phyloP scores from a whole-genome alignment of 768 basidiomycete species.

The Xerocomellus chrysenteron region DNA sequence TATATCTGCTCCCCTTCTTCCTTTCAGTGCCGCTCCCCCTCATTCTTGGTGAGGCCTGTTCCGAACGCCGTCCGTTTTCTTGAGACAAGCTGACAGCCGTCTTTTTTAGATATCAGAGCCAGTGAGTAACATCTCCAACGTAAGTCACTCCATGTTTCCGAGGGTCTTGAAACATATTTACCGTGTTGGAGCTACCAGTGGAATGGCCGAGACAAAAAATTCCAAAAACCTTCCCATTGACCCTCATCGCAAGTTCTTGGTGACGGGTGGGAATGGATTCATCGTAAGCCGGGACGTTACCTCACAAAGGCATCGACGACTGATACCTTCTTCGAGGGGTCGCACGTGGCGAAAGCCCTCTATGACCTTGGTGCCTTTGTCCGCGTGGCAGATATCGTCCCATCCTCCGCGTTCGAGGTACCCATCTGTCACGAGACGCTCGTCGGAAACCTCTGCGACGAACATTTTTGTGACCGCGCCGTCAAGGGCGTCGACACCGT shows the following conservation, averaged over 20 bases:
- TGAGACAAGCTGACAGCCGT: neutral
- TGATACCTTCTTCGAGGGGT: conserved; percentile 40
- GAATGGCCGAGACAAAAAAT: conserved; percentile 1
- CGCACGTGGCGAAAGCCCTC: conserved; percentile 47
- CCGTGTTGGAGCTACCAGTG: neutral
- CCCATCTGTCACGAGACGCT: conserved; percentile 36
- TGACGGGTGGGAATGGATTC: conserved; percentile 55
- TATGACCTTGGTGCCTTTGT: conserved; percentile 32
- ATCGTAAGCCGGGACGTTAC: conserved; percentile 37
- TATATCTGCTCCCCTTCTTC: neutral
- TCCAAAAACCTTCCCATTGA: neutral
- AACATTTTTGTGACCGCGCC: conserved; percentile 35
- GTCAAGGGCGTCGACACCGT: conserved; percentile 44
- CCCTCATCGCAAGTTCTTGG: conserved; percentile 28
- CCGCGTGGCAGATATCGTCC: conserved; percentile 44
- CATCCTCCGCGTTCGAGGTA: conserved; percentile 21
- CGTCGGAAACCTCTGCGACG: conserved; percentile 48
- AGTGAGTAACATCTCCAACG: neutral
- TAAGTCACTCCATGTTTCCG: neutral
- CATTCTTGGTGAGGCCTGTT: neutral
- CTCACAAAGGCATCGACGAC: neutral
- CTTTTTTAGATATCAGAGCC: neutral
- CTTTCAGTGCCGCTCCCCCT: neutral
- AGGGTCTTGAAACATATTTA: neutral
- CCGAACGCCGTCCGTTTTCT: neutral